A percentile compares a stretch with the other conserved stretches of the same genome.
phyloP scores from a whole-genome alignment of 371 early-diverging fungal genomes.

The Choanephora cucurbitarum region DNA sequence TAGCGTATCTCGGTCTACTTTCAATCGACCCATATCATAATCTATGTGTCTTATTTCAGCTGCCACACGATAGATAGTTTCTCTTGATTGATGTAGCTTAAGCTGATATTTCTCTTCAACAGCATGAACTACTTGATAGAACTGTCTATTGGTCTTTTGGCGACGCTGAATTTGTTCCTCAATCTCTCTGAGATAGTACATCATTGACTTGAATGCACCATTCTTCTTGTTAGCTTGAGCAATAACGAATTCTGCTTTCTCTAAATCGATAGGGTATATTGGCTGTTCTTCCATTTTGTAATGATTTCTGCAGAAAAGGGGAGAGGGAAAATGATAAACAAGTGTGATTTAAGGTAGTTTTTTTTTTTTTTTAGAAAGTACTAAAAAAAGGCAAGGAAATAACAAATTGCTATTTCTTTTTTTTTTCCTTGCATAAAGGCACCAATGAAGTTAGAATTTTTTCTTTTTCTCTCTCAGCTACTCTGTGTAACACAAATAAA shows the following conservation, averaged over 20 bases:
- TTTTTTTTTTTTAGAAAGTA: too few species aligned
- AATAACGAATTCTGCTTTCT: constrained; percentile 24
- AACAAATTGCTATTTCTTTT: too few species aligned
- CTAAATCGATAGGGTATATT: constrained; percentile 13
- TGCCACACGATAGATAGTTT: constrained; percentile 11
- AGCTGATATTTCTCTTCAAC: constrained; percentile 10
- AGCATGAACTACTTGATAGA: constrained; percentile 12
- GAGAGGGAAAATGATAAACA: too few species aligned
- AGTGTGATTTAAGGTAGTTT: too few species aligned
- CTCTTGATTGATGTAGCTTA: constrained; percentile 12
- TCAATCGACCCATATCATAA: constrained; percentile 12
- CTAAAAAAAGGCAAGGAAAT: too few species aligned
- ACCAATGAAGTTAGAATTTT: too few species aligned
- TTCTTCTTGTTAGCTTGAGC: constrained; percentile 13
- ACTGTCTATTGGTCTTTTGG: constrained; percentile 16
- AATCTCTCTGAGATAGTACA: constrained; percentile 19
- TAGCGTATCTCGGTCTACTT: constrained; percentile 4
- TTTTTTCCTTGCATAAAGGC: too few species aligned
- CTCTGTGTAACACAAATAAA: too few species aligned
- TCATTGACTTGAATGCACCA: constrained; percentile 22
- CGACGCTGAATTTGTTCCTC: constrained; percentile 15
- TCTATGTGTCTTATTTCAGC: constrained; percentile 15
- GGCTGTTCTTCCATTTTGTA: constrained; percentile 2
- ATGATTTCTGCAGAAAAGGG: too few species aligned
- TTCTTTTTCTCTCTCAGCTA: too few species aligned